Evolutionary conservation across 371 early-diverging fungal species (phyloP), one percentile per base, ranked within the genome.

Genomic region (Apophysomyces sp.): DNA sequence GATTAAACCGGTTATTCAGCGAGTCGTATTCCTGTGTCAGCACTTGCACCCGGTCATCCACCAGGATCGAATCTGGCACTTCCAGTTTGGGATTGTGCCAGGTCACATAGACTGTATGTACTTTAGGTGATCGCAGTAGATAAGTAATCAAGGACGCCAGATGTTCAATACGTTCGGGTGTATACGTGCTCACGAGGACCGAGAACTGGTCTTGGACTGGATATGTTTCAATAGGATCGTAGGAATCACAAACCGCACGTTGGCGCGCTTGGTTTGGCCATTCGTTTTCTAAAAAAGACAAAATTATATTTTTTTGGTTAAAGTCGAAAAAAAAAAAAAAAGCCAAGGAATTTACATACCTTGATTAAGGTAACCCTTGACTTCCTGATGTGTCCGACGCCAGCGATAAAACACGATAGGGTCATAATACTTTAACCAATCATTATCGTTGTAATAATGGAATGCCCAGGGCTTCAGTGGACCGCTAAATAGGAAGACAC

Each of bases 21-120:
- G 77, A 78, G 61, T 80, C 80, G 56, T 63, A 77, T 4, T 61
- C 39, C 58, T 76, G 82, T 26, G 16, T 51, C 0, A 81, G 52
- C 0, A 81, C 60, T 9, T 51, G 58, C 12, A 80, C 66, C 0
- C 76, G 67, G n/a, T 52, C 34, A 1, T 40, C n/a, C 8, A 65
- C 44, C 44, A 56, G 55, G 15, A 78, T 53, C 2, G 63, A 52
- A 1, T 26, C 16, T 9, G 77, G 79, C 0, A 73, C 66, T 15
- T 68, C 44, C 32, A 73, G 40, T 15, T 60, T 44, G 1, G 80
- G 80, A 53, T 82, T 80, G 52, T 82, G 82, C 82, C 82, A 82
- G 16, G 82, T 80, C 16, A 82, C 36, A 65, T 63, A 80, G n/a
- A 82, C 61, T 4, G 69, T 67, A 27, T 82, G 70, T 0, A 80